Percentiles rank a stretch among this genome's conserved stretches.
phyloP scores from a whole-genome alignment of 2,329 filamentous ascomycete species.

The Sporothrix humicola region DNA sequence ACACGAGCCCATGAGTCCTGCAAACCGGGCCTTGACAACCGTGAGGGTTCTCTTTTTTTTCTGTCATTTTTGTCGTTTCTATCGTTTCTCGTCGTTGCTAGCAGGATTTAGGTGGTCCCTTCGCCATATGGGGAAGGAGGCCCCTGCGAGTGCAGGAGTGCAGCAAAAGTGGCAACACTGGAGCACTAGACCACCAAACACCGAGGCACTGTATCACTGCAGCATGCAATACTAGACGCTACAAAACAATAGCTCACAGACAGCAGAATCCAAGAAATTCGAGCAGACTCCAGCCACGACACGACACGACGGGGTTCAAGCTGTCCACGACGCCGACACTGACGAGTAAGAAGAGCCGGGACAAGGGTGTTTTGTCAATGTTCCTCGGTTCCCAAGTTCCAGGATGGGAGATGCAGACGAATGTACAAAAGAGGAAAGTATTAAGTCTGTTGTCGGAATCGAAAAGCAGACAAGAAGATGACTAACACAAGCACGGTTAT shows the following conservation, averaged over 20 bases:
- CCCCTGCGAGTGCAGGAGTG: neutral
- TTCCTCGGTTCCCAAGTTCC: neutral
- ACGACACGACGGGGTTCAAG: neutral
- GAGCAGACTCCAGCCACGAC: neutral
- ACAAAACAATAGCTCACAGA: neutral
- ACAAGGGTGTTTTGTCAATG: neutral
- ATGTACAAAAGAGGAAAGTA: neutral
- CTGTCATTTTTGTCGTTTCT: neutral
- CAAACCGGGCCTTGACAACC: too few relatives aligned
- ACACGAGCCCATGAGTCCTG: too few relatives aligned
- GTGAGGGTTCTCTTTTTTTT: neutral
- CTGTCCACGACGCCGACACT: too few relatives aligned
- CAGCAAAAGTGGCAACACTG: neutral
- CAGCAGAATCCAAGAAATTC: too few relatives aligned
- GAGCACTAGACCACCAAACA: neutral
- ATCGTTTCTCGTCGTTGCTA: neutral
- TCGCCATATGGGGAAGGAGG: neutral
- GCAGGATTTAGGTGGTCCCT: neutral
- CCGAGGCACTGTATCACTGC: neutral
- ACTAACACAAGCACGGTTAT: neutral
- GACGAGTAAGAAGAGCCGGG: neutral
- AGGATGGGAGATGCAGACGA: neutral
- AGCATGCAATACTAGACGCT: neutral
- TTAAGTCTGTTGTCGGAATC: neutral
- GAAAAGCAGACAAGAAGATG: neutral